These are phyloP conservation scores for Candida suzukii DNA, from an alignment of 805 yeast genomes.

Conservation along the genomic window DNA sequence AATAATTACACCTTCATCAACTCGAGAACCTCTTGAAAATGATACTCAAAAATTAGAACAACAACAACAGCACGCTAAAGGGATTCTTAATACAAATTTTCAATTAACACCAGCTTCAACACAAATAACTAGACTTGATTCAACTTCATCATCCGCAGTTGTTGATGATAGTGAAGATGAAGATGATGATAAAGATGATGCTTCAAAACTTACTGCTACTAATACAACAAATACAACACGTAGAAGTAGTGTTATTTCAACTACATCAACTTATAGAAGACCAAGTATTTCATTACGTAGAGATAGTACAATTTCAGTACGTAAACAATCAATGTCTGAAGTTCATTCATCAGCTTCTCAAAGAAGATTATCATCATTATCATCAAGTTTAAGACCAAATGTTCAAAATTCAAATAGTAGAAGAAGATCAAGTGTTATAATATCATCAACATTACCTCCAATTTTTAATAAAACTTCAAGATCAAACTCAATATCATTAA, in stretches of 20 bases:
- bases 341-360: constrained; percentile 4
- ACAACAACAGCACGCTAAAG: background rate
- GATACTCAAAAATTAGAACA: background rate
- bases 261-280: constrained; percentile 1
- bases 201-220: too few relatives aligned
- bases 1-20: background rate
- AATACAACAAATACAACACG: too few relatives aligned
- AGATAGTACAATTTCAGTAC: constrained; percentile 1
- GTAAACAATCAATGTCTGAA: too few relatives aligned
- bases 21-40: background rate
- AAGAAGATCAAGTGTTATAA: background rate
- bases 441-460: background rate
- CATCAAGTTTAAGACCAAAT: background rate
- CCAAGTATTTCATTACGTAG: constrained; percentile 1
- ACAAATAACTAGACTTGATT: background rate
- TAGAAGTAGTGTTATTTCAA: background rate
- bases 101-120: background rate
- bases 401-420: too few relatives aligned
- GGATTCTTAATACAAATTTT: background rate
- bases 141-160: background rate
- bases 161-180: constrained; percentile 4
- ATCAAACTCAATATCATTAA: background rate
- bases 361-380: constrained; percentile 14
- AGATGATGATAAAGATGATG: too few relatives aligned
- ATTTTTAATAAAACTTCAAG: background rate